Evolutionary conservation across 192 early-diverging fungal genomes (phyloP), one percentile per base, ranked within the genome.

Genomic region (Mortierella antarctica): DNA sequence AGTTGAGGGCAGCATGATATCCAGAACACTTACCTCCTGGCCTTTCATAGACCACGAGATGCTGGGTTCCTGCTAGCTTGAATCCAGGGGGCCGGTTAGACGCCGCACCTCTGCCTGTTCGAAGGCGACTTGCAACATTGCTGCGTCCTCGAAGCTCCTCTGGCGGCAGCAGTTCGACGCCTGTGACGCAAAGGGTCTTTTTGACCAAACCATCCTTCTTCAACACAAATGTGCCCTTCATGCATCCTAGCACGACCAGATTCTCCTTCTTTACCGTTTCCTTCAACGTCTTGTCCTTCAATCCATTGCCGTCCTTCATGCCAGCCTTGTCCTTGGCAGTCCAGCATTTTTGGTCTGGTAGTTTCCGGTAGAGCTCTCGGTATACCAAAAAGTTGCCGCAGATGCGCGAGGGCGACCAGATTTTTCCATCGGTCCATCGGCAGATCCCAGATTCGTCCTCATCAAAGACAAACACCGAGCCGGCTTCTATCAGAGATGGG

Each of bases 361-460:
- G 23, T 13, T 81, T 71, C 1, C 66, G 69, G 10, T 65, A 71
- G 12, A 84, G 51, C 44, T 84, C 83, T 20, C 69, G 58, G 67
- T 84, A 84, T 39, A 84, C 70, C 12, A 84, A 62, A 40, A 82
- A 84, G 14, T 84, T 81, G 4, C 79, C 83, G 20, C 54, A 61
- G 17, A 84, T 81, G 10, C 79, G 64, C 11, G 78, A 82, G 4
- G 83, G 83, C 0, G 83, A 82, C 83, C 83, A 84, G 54, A 67
- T 69, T 21, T 63, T 69, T 12, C 83, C 83, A 49, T 84, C 83
- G 1, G 83, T 84, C 83, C 83, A 84, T 18, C 83, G 78, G 49
- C 65, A 65, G 31, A 84, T 84, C 3, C 79, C 67, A 1, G 83
- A 70, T 49, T 73, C 73, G 12, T n/a, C n/a, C 44, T 84, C 83